phyloP scores from a whole-genome alignment of 331 rosid genomes.

The Prunus yedoensis region DNA sequence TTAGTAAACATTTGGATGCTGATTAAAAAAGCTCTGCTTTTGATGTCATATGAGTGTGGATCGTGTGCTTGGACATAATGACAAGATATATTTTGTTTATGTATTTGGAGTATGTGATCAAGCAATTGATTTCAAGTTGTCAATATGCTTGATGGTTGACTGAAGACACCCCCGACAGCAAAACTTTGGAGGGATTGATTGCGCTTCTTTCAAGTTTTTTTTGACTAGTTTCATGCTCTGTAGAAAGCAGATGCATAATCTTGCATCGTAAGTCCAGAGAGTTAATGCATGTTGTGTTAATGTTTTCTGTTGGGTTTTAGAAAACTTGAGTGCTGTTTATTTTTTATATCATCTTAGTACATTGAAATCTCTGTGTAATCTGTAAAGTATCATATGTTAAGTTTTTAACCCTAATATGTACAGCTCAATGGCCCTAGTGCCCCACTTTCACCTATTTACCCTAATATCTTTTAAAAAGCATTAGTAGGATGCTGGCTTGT shows the following conservation, averaged over 20 bases:
- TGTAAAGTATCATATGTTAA: background rate
- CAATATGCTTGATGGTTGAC: constrained; percentile 4
- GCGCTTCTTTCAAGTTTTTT: constrained; percentile 15
- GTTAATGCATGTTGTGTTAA: background rate
- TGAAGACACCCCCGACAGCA: background rate
- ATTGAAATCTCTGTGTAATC: background rate
- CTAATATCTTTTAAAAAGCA: constrained; percentile 4
- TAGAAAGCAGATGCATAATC: background rate
- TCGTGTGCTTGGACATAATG: constrained; percentile 10
- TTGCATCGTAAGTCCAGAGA: background rate
- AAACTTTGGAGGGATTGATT: constrained; percentile 12
- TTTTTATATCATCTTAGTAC: background rate
- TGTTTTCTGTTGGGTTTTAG: background rate
- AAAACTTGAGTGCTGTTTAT: background rate
- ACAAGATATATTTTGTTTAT: background rate
- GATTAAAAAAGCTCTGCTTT: background rate
- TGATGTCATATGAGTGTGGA: background rate
- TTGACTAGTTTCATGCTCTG: background rate
- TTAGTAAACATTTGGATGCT: constrained; percentile 12
- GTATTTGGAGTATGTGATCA: background rate
- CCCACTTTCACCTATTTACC: background rate
- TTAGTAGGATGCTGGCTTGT: background rate
- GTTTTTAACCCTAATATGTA: too few relatives aligned
- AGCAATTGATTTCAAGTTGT: background rate
- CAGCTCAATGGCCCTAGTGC: background rate